Evolutionary conservation across 2,329 filamentous ascomycete species (phyloP), one percentile per base, ranked within the genome.

Genomic region (Sclerotinia glacialis): DNA sequence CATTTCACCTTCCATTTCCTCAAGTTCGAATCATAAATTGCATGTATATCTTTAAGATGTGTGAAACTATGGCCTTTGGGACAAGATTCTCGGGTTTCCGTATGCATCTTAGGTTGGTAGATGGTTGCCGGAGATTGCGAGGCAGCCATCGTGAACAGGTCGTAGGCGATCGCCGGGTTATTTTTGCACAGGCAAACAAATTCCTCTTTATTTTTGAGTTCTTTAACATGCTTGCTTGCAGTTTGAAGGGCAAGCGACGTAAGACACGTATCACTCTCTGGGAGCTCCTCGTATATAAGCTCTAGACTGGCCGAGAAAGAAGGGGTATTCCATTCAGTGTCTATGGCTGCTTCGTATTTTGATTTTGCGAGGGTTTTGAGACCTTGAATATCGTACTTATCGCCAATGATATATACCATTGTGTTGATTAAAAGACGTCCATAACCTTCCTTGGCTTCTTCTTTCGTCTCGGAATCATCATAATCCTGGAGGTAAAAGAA

Each of bases 401-500:
- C 67, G 31, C 63, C 67, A 5, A 68, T 53, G n/a, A 69, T 47
- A 21, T 65, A 69, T 8, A 67, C 47, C 26, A 50, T 53, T 2
- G 67, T 28, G 40, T 68, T 68, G 12, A 61, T 18, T 0, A 69
- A 42, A 0, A 67, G 40, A 16, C 28, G 53, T 2, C 53, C 52
- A 9, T 23, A 34, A 28, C 18, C 21, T 16, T 49, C 44, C 2
- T 6, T 6, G 5, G 5, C 37, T 26, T 59, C 63, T n/a, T 23
- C 26, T 23, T 3, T 50, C n/a, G n/a, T 31, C 5, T 12, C 6
- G 7, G n/a, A 14, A 8, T 65, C 63, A 11, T 65, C 53, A 28
- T 65, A 65, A 23, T 65, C 53, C 40, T 46, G 53, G 14, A 34
- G 58, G 79, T 95, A 95, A 64, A 93, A 85, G 77, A 66, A 70